Percentiles rank a stretch among this genome's conserved stretches.
phyloP scores from a whole-genome alignment of 2,329 filamentous ascomycete genomes.

The Akanthomyces muscarius region DNA sequence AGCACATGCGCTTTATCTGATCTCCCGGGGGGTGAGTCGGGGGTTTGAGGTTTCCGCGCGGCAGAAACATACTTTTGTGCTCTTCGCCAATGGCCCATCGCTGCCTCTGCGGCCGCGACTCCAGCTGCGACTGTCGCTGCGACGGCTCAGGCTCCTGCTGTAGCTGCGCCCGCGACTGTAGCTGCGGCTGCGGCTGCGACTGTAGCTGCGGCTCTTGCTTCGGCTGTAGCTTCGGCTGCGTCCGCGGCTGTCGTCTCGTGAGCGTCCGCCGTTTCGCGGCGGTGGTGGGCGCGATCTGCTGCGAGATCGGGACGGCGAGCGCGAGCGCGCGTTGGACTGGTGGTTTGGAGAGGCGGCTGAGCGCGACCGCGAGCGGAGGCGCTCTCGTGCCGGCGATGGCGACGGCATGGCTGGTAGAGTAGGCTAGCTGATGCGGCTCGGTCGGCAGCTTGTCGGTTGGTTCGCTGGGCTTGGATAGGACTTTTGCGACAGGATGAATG shows the following conservation, averaged over 20 bases:
- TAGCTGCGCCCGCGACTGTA: conserved; percentile 26
- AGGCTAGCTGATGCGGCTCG: background rate
- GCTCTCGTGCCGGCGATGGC: conserved; percentile 30
- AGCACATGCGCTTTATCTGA: background rate
- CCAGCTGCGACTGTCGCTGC: conserved; percentile 27
- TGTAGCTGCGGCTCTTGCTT: conserved; percentile 30
- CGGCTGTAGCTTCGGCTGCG: conserved; percentile 5
- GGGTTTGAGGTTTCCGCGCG: background rate
- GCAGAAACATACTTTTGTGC: conserved; percentile 48
- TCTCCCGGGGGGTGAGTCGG: too few relatives aligned
- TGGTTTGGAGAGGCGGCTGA: conserved; percentile 22
- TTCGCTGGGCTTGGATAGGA: too few relatives aligned
- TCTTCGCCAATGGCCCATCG: conserved; percentile 37
- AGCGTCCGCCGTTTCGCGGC: conserved; percentile 6
- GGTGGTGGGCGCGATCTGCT: conserved; percentile 9
- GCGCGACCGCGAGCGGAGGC: conserved; percentile 32
- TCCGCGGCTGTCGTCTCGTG: background rate
- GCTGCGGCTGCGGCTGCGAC: conserved; percentile 24
- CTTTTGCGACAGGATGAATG: background rate
- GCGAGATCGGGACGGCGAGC: conserved; percentile 28
- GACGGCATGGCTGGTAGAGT: background rate
- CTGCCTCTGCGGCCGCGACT: conserved; percentile 30
- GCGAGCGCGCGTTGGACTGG: conserved; percentile 13
- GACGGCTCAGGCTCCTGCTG: conserved; percentile 28
- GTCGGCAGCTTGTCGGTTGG: background rate